Evolutionary conservation across 164 flowering plant species (phyloP).

Genomic region (Vitis rotundifolia): DNA sequence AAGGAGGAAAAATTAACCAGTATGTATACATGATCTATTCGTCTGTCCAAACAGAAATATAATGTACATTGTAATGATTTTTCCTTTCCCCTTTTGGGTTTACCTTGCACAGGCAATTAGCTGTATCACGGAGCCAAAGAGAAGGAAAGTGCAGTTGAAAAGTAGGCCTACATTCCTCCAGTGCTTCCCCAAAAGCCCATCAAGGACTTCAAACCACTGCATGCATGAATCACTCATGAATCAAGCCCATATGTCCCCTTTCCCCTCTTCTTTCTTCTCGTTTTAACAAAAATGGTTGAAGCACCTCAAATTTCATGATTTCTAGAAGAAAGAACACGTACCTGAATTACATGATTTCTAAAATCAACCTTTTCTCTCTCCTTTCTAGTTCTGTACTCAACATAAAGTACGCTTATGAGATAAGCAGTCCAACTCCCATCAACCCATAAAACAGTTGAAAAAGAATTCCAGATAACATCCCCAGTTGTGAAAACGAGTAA

Average conservation of each 20-base stretch:
- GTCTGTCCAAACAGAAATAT: background rate
- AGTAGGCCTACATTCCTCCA: slow-evolving; percentile 68
- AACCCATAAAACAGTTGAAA: slow-evolving; percentile 72
- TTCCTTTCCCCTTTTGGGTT: background rate
- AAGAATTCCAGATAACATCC: slow-evolving; percentile 64
- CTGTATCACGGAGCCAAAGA: slow-evolving; percentile 79
- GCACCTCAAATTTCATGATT: background rate
- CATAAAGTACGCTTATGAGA: slow-evolving; percentile 67
- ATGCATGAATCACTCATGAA: background rate
- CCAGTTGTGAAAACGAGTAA: slow-evolving; percentile 74
- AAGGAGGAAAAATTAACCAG: background rate
- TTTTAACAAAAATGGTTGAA: no score
- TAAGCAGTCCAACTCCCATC: slow-evolving; percentile 85
- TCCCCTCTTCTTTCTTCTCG: no score
- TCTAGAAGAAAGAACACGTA: slow-evolving; percentile 2
- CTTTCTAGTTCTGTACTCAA: slow-evolving; percentile 73
- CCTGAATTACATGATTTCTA: slow-evolving; percentile 79
- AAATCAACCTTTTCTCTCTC: slow-evolving; percentile 77
- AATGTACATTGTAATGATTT: background rate
- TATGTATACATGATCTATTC: no score
- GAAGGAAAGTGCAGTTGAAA: slow-evolving; percentile 79
- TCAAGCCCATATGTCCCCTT: no score
- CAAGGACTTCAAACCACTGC: slow-evolving; percentile 88
- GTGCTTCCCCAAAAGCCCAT: slow-evolving; percentile 68
- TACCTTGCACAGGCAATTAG: slow-evolving; percentile 80